phyloP scores from a whole-genome alignment of 1,139 yeast genomes.

The Geotrichum siamense region DNA sequence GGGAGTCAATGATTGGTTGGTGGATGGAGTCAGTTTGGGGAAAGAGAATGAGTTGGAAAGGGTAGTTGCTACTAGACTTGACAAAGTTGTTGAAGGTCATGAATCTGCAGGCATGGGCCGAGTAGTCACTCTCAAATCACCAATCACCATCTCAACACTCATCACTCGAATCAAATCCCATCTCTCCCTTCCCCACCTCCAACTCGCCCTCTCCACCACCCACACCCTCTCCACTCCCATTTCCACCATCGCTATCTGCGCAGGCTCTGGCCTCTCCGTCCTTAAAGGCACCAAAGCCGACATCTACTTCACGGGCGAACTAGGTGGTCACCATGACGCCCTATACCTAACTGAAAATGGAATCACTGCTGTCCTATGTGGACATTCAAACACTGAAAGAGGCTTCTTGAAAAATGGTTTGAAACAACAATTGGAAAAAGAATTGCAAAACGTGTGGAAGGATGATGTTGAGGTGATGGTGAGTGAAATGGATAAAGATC shows the following conservation, averaged over 20 bases:
- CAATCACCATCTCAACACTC: slow-evolving; percentile 42
- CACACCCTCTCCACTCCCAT: slow-evolving; percentile 28
- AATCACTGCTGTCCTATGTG: slow-evolving; percentile 63
- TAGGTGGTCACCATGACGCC: slow-evolving; percentile 89
- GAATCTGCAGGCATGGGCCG: slow-evolving; percentile 80
- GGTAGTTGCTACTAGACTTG: slow-evolving; percentile 16
- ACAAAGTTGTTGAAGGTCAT: slow-evolving; percentile 32
- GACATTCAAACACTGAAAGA: slow-evolving; percentile 89
- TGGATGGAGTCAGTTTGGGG: slow-evolving; percentile 47
- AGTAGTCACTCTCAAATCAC: slow-evolving; percentile 44
- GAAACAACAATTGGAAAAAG: slow-evolving; percentile 43
- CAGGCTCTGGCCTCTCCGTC: slow-evolving; percentile 85
- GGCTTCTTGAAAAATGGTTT: slow-evolving; percentile 60
- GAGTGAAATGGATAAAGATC: slow-evolving; percentile 52
- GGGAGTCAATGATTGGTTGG: slow-evolving; percentile 92
- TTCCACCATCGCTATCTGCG: slow-evolving; percentile 69
- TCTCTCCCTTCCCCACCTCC: slow-evolving; percentile 51
- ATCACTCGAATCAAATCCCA: slow-evolving; percentile 49
- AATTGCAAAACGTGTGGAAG: slow-evolving; percentile 32
- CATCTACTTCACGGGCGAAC: slow-evolving; percentile 80
- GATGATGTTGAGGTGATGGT: slow-evolving; percentile 41
- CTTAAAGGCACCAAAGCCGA: slow-evolving; percentile 64
- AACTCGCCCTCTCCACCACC: slow-evolving; percentile 49
- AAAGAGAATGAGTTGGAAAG: slow-evolving; percentile 23
- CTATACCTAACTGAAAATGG: slow-evolving; percentile 68